A percentile compares a stretch with the other conserved stretches of the same genome.
Conservation (phyloP, 2,329 filamentous ascomycete species). For the Hortaea werneckii region DNA sequence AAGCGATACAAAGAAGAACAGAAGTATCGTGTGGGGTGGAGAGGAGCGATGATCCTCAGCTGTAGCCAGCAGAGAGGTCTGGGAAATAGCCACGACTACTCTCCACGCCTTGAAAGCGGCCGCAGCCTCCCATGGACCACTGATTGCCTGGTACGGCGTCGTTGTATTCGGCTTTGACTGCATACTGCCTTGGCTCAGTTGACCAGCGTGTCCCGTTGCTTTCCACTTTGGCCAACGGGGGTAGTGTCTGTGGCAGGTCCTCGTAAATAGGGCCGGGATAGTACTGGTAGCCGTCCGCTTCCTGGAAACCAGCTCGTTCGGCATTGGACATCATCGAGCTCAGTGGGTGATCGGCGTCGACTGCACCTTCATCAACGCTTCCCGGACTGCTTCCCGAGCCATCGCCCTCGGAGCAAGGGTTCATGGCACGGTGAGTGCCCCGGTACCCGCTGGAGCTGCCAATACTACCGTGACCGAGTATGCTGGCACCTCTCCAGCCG, state of each 20-base stretch:
- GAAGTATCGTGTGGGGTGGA: not conserved
- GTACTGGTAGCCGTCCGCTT: slow-evolving; percentile 37
- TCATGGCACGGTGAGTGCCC: slow-evolving; percentile 16
- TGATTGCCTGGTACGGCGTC: slow-evolving; percentile 24
- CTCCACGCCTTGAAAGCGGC: slow-evolving; percentile 37
- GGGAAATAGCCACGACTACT: slow-evolving; percentile 39
- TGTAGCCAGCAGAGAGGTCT: slow-evolving; percentile 24
- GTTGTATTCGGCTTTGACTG: slow-evolving; percentile 34
- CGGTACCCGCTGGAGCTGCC: slow-evolving; percentile 18
- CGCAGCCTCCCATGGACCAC: slow-evolving; percentile 30
- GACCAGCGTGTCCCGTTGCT: slow-evolving; percentile 13
- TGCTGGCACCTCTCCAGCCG: slow-evolving; percentile 14
- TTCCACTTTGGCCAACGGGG: slow-evolving; percentile 23
- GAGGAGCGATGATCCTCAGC: not conserved
- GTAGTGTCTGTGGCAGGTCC: slow-evolving; percentile 19
- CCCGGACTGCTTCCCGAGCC: slow-evolving; percentile 36
- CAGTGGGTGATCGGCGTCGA: slow-evolving; percentile 22
- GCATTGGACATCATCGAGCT: slow-evolving; percentile 32
- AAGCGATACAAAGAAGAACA: not conserved
- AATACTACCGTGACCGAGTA: slow-evolving; percentile 10
- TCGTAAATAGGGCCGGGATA: slow-evolving; percentile 37
- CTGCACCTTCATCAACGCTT: slow-evolving; percentile 21
- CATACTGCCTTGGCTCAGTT: slow-evolving; percentile 24
- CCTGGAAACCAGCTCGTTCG: slow-evolving; percentile 33
- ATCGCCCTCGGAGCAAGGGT: slow-evolving; percentile 10